These are phyloP conservation scores for Aspergillus floridensis DNA, from an alignment of 2,329 filamentous ascomycete genomes.

Conservation along the genomic window DNA sequence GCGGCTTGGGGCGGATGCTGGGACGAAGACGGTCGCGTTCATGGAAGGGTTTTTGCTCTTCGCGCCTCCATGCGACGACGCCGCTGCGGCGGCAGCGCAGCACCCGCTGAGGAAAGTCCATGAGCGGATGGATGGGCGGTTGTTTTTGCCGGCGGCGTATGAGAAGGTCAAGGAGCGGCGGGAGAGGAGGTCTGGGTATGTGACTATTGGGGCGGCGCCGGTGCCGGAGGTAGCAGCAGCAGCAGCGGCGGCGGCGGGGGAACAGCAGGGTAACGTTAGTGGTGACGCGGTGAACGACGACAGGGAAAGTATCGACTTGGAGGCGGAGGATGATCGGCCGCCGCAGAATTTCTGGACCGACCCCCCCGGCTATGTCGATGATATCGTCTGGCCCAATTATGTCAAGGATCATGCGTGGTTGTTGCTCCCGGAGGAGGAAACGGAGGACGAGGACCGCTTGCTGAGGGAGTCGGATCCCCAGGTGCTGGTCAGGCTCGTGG, in stretches of 20 bases:
- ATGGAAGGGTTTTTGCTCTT: slow-evolving; percentile 90
- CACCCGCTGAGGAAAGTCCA: slow-evolving; percentile 33
- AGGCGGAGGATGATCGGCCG: slow-evolving; percentile 37
- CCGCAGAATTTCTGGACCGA: slow-evolving; percentile 88
- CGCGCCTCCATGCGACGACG: slow-evolving; percentile 34
- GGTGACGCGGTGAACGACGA: slow-evolving; percentile 4
- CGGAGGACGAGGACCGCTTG: slow-evolving; percentile 14
- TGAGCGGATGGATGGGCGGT: slow-evolving; percentile 62
- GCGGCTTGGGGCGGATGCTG: not conserved
- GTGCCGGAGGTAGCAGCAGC: slow-evolving; percentile 3
- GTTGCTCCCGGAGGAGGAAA: slow-evolving; percentile 64
- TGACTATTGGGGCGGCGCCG: slow-evolving; percentile 44
- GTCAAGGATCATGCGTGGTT: slow-evolving; percentile 76
- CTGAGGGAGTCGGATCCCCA: slow-evolving; percentile 11
- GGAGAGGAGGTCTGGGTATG: slow-evolving; percentile 46
- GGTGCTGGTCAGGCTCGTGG: slow-evolving; percentile 31
- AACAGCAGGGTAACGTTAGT: not conserved
- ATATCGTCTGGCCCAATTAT: slow-evolving; percentile 95
- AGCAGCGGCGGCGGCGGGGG: too few species aligned
- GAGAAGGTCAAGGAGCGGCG: slow-evolving; percentile 42
- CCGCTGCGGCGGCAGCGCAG: slow-evolving; percentile 6
- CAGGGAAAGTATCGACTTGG: slow-evolving; percentile 23
- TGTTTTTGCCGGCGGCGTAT: slow-evolving; percentile 74
- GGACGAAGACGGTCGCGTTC: slow-evolving; percentile 58
- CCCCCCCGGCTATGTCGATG: slow-evolving; percentile 89